Base-by-base conservation (phyloP, 2,329 filamentous ascomycete genomes). In the Grosmannia clavigera region DNA sequence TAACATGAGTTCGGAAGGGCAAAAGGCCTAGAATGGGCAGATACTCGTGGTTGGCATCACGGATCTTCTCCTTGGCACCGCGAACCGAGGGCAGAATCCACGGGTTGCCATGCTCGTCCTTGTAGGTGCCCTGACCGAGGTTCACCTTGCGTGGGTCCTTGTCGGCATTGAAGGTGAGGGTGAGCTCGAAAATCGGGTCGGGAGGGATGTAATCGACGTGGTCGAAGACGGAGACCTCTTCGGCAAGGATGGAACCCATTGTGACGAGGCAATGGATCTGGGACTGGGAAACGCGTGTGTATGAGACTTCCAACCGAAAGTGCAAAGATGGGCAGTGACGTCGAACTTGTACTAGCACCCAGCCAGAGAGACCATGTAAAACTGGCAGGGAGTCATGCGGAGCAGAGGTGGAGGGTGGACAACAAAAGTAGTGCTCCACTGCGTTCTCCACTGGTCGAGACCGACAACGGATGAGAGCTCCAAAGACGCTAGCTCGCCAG, bases 41-140 rank as follows among this genome's bases (percentile, higher is more conserved):
- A 76, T 97, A 99, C 81, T 99, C 94, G 80, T 97, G 92, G 70
- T 92, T 90, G 75, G 96, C 90, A 71, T 87, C 87, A 73, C 86
- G 87, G 66, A 97, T 82, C 68, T 90, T 84, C 65, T 94, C 87
- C 72, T 97, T 91, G 67, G 94, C 92, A 91, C 96, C 70, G 6
- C 62, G 58, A 1, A 97, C 92, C 1, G 96, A 91, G 25, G 94
- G 92, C 65, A 99, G 76, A 63, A 97, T 84, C 92, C 94, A 99
- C 3, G 94, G 94, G 78, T 96, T 96, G 63, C 90, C 92, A 71
- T 92, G 87, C 76, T 97, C 81, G 70, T 95, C 92, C 71, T 92
- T 82, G 76, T 97, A 97, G 61, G 94, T 92, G 67, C 94, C 94
- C 63, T 70, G 10, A 57, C 56, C 29, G 51, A 58, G 0, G 77